These are phyloP conservation scores for Cyclotella kingstonii DNA, from an alignment of 108 stramenopile species.

Conservation along the genomic window DNA sequence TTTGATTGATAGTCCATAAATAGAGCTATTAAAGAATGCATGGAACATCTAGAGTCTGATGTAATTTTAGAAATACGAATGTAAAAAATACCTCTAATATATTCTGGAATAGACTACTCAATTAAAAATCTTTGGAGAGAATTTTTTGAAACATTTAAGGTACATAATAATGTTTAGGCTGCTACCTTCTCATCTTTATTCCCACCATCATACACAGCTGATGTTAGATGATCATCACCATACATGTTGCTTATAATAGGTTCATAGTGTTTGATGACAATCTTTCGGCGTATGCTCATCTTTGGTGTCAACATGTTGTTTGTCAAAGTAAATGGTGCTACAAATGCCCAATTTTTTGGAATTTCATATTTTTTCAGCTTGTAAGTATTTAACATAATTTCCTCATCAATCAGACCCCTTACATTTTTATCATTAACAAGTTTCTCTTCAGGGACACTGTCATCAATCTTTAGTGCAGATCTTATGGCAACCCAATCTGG, in stretches of 20 bases:
- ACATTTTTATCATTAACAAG: constrained; percentile 75
- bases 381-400: constrained; percentile 60
- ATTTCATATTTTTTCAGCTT: constrained; percentile 93
- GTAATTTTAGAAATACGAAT: too few relatives aligned
- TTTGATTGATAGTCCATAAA: too few relatives aligned
- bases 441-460: constrained; percentile 65
- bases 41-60: too few relatives aligned
- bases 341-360: constrained; percentile 75
- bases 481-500: constrained; percentile 88
- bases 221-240: constrained; percentile 44
- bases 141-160: background rate
- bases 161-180: constrained; percentile 2
- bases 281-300: constrained; percentile 91
- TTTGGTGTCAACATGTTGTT: constrained; percentile 96
- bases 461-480: constrained; percentile 48
- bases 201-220: constrained; percentile 18
- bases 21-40: too few relatives aligned
- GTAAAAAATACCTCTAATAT: too few relatives aligned
- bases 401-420: constrained; percentile 71
- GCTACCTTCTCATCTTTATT: constrained; percentile 42
- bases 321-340: constrained; percentile 91
- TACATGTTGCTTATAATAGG: constrained; percentile 80
- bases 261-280: constrained; percentile 82
- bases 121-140: too few relatives aligned
- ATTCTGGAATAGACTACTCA: too few relatives aligned